phyloP scores from a whole-genome alignment of 345 rosid species.

The Syzygium aromaticum region DNA sequence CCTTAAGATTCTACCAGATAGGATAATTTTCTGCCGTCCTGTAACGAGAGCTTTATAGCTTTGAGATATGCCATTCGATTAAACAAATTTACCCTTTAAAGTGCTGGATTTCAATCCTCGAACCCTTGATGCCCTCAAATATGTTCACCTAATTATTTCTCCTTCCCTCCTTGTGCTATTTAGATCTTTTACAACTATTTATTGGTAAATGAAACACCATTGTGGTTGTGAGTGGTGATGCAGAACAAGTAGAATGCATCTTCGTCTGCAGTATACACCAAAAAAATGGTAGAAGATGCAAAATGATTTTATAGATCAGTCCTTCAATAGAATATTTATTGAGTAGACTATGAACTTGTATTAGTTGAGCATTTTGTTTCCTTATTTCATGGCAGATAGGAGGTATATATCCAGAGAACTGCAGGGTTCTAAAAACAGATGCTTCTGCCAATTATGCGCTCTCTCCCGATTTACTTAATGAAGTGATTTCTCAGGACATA shows the following conservation, averaged over 20 bases:
- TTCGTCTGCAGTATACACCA: background rate
- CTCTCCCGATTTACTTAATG: constrained; percentile 40
- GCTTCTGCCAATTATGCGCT: constrained; percentile 63
- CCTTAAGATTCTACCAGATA: background rate
- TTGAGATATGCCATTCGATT: background rate
- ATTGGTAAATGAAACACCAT: background rate
- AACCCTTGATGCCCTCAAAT: background rate
- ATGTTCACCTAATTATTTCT: background rate
- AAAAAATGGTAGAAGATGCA: background rate
- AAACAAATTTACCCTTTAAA: background rate
- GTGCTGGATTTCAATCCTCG: background rate
- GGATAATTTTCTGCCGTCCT: background rate
- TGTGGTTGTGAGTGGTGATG: background rate
- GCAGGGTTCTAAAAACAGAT: constrained; percentile 54
- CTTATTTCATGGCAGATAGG: constrained; percentile 36
- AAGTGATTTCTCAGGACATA: constrained; percentile 57
- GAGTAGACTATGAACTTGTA: background rate
- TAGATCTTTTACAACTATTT: background rate
- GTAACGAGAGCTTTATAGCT: background rate
- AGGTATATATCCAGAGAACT: constrained; percentile 69
- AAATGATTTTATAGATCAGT: background rate
- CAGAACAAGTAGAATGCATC: background rate
- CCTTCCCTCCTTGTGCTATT: background rate
- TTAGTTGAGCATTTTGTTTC: background rate
- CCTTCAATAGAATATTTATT: background rate